Evolutionary conservation across 495 filamentous ascomycete species (phyloP).

Genomic region (Parathielavia hyrcaniae): DNA sequence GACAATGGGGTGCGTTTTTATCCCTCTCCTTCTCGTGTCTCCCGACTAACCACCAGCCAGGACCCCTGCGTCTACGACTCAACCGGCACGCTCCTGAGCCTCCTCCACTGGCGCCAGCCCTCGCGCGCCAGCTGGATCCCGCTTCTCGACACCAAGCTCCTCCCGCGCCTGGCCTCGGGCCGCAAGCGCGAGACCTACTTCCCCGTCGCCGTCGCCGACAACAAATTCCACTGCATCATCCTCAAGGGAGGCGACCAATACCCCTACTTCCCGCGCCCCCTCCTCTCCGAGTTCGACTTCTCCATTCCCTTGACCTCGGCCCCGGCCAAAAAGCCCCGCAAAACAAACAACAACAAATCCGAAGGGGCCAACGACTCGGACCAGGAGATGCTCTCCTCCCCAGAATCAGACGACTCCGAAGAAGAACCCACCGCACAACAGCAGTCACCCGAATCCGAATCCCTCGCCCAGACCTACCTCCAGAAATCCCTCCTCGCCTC

Average conservation of each 20-base stretch:
- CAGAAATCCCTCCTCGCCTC: constrained; percentile 63
- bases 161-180: constrained; percentile 75
- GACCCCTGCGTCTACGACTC: constrained; percentile 94
- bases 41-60: constrained; percentile 35
- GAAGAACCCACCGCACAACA: constrained; percentile 36
- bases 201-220: constrained; percentile 86
- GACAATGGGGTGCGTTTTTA: constrained; percentile 64
- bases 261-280: constrained; percentile 88
- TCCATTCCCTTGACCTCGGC: constrained; percentile 66
- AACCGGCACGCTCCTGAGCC: constrained; percentile 74
- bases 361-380: constrained; percentile 27
- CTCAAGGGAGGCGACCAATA: constrained; percentile 90
- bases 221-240: constrained; percentile 97
- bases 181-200: constrained; percentile 87
- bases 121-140: constrained; percentile 89
- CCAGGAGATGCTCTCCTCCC: constrained; percentile 30
- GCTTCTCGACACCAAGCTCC: constrained; percentile 75
- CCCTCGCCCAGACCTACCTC: constrained; percentile 63
- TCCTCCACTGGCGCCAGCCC: constrained; percentile 82
- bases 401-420: constrained; percentile 7
- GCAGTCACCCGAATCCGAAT: too few relatives aligned
- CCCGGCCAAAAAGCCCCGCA: constrained; percentile 35
- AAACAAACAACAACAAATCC: constrained; percentile 24
- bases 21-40: neutral
- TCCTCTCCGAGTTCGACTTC: constrained; percentile 93